Percentiles rank a stretch among this genome's conserved stretches.
These are phyloP conservation scores for Carex arenaria DNA, from an alignment of 202 grass and related monocot genomes.

Conservation along the genomic window DNA sequence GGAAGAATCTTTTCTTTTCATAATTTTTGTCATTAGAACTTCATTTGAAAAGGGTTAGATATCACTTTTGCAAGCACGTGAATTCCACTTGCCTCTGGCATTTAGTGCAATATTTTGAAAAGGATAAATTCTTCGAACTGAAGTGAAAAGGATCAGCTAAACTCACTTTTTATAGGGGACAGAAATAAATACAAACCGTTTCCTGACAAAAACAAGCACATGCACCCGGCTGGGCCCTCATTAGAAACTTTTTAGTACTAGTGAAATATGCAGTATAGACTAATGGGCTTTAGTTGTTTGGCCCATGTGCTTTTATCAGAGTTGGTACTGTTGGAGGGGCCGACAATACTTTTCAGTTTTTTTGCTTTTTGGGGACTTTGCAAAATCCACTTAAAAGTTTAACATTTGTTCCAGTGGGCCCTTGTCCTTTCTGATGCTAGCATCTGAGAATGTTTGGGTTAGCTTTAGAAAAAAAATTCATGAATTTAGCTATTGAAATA, in stretches of 20 bases:
- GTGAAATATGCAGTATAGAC: background rate
- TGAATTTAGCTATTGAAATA: background rate
- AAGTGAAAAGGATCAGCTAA: background rate
- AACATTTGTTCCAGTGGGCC: background rate
- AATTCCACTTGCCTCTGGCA: background rate
- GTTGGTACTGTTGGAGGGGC: background rate
- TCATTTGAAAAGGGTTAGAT: background rate
- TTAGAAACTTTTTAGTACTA: background rate
- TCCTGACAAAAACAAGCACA: slow-evolving; percentile 9
- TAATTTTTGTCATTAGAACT: background rate
- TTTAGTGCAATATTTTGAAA: background rate
- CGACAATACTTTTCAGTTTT: background rate
- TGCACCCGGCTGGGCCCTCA: background rate
- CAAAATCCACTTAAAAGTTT: background rate
- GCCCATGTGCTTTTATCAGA: slow-evolving; percentile 5
- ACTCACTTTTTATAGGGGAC: background rate
- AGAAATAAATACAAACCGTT: slow-evolving; percentile 19
- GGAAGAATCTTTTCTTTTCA: background rate
- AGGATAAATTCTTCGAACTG: background rate
- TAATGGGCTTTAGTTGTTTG: background rate
- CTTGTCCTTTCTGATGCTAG: background rate
- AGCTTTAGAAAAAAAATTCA: background rate
- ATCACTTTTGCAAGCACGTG: background rate
- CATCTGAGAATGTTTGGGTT: background rate
- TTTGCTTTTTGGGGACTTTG: background rate